These are phyloP conservation scores for Wickerhamiella siamensis DNA, from an alignment of 805 yeast species.

Conservation along the genomic window DNA sequence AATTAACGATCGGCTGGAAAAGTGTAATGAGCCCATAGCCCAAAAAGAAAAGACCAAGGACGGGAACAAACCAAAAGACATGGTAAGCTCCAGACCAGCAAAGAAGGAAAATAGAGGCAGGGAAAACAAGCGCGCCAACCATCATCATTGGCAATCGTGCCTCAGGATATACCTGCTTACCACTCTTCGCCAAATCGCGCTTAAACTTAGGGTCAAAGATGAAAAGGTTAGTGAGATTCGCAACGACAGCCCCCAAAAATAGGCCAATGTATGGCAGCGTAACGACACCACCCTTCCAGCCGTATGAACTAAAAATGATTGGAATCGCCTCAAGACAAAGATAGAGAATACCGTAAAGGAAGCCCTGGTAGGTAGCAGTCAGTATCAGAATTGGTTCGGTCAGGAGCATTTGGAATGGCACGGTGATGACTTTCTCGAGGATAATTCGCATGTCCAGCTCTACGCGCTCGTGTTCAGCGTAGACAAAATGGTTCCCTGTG, in stretches of 20 bases:
- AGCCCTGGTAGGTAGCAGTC: constrained; percentile 27
- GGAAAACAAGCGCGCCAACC: constrained; percentile 54
- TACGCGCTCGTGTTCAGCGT: constrained; percentile 34
- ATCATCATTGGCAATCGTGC: constrained; percentile 65
- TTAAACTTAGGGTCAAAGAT: constrained; percentile 40
- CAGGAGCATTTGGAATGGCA: constrained; percentile 24
- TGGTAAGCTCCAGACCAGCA: constrained; percentile 76
- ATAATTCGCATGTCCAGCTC: constrained; percentile 28
- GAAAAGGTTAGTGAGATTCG: constrained; percentile 38
- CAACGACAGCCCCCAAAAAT: constrained; percentile 49
- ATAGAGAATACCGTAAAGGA: constrained; percentile 28
- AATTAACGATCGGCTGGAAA: constrained; percentile 47
- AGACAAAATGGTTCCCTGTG: constrained; percentile 39
- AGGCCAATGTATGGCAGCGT: constrained; percentile 70
- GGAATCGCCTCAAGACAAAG: constrained; percentile 27
- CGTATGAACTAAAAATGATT: constrained; percentile 36
- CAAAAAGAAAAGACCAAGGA: constrained; percentile 38
- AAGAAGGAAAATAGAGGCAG: constrained; percentile 72
- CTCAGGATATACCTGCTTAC: constrained; percentile 58
- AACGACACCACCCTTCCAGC: constrained; percentile 43
- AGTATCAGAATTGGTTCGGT: constrained; percentile 27
- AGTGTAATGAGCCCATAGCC: constrained; percentile 40
- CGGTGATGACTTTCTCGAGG: constrained; percentile 21
- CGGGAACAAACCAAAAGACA: constrained; percentile 51
- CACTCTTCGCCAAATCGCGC: constrained; percentile 33